Percentiles rank a stretch among this genome's conserved stretches.
Evolutionary conservation across 2,329 filamentous ascomycete species (phyloP).

Genomic region (Monosporascus sp.): DNA sequence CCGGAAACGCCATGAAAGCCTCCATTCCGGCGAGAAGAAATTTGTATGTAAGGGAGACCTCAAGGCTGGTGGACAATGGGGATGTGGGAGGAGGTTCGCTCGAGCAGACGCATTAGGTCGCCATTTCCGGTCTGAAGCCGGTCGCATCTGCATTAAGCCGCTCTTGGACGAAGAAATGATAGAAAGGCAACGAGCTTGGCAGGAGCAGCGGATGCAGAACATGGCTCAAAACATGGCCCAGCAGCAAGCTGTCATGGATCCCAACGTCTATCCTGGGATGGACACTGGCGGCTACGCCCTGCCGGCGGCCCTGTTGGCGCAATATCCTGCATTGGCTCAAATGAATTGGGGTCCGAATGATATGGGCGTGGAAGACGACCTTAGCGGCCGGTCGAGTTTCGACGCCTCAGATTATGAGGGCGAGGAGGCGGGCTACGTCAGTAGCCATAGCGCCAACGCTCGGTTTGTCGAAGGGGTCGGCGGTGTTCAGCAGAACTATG

Average conservation of each 20-base stretch:
- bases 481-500: conserved; percentile 46
- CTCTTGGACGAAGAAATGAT: conserved; percentile 88
- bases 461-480: conserved; percentile 50
- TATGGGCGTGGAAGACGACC: conserved; percentile 68
- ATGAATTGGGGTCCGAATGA: conserved; percentile 71
- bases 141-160: conserved; percentile 95
- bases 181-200: conserved; percentile 70
- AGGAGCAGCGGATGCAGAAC: conserved; percentile 64
- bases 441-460: conserved; percentile 47
- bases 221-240: conserved; percentile 56
- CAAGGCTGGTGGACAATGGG: conserved; percentile 79
- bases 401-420: conserved; percentile 75
- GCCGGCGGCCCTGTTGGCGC: conserved; percentile 82
- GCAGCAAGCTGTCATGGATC: conserved; percentile 33
- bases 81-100: conserved; percentile 87
- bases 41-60: conserved; percentile 94
- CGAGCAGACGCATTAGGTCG: conserved; percentile 90
- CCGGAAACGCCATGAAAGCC: conserved; percentile 90
- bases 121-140: conserved; percentile 93
- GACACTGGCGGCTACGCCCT: conserved; percentile 62
- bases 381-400: conserved; percentile 76
- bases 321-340: conserved; percentile 88
- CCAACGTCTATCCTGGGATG: conserved; percentile 53
- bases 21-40: conserved; percentile 97
- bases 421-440: conserved; percentile 65